phyloP scores from a whole-genome alignment of 1,284 basidiomycete genomes.

The Laetiporus sulphureus region DNA sequence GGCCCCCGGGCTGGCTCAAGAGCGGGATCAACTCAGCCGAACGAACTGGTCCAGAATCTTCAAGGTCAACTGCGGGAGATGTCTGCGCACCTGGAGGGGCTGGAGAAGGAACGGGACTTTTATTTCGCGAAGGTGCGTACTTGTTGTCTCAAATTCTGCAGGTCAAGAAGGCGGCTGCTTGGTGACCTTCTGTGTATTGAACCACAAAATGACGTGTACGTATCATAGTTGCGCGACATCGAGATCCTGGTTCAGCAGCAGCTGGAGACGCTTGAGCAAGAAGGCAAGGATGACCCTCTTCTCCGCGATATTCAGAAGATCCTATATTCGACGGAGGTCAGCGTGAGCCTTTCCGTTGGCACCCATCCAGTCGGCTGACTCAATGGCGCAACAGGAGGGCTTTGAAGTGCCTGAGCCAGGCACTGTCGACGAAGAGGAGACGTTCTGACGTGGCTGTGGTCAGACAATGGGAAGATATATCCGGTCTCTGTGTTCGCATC shows the following conservation, averaged over 20 bases:
- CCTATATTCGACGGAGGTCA: constrained; percentile 90
- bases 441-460: constrained; percentile 16
- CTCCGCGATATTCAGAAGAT: constrained; percentile 89
- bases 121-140: constrained; percentile 89
- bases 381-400: constrained; percentile 24
- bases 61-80: constrained; percentile 82
- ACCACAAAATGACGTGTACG: background rate
- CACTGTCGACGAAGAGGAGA: constrained; percentile 27
- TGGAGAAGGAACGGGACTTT: constrained; percentile 96
- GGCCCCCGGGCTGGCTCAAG: constrained; percentile 63
- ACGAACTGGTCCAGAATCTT: constrained; percentile 56
- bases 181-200: constrained; percentile 3
- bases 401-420: constrained; percentile 26
- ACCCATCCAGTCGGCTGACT: too few species aligned
- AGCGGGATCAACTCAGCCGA: constrained; percentile 52
- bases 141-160: too few species aligned
- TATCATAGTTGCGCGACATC: constrained; percentile 84
- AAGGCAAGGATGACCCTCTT: constrained; percentile 60
- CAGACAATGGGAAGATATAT: too few species aligned
- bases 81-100: constrained; percentile 75
- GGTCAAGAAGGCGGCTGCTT: too few species aligned
- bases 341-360: constrained; percentile 16
- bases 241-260: constrained; percentile 88
- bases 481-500: too few species aligned
- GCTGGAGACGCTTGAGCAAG: constrained; percentile 51